Evolutionary conservation across 495 filamentous ascomycete species (phyloP).

Genomic region (Umbilicaria muhlenbergii): DNA sequence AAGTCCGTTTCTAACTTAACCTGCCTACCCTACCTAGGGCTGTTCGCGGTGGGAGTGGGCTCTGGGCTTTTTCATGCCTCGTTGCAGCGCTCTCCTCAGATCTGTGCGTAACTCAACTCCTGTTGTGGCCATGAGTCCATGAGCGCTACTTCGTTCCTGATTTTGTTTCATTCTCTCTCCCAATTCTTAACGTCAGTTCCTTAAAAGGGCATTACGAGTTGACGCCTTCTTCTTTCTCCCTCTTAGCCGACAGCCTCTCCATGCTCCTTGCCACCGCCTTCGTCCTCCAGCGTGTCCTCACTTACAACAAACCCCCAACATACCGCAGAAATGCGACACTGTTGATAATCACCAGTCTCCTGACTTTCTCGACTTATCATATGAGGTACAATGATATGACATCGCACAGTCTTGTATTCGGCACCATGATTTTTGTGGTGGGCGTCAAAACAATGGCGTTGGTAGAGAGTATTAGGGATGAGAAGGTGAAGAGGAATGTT

Average conservation of each 20-base stretch:
- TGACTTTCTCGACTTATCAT: conserved; percentile 27
- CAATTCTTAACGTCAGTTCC: no score
- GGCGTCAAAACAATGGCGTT: conserved; percentile 20
- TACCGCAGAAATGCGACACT: conserved; percentile 17
- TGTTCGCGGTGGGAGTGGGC: conserved; percentile 40
- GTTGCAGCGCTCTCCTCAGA: conserved; percentile 39
- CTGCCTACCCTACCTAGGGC: conserved; percentile 30
- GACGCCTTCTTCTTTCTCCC: no score
- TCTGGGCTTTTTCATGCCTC: conserved; percentile 35
- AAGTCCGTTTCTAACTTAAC: conserved; percentile 13
- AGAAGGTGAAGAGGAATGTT: no score
- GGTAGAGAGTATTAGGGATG: background rate
- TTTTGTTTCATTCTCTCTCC: no score
- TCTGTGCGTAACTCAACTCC: no score
- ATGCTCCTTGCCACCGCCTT: conserved; percentile 38
- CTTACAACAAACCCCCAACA: conserved; percentile 20
- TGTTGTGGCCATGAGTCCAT: no score
- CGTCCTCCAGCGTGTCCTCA: conserved; percentile 34
- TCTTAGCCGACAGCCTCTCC: conserved; percentile 32
- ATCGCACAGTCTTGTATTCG: conserved; percentile 23
- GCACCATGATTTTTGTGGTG: conserved; percentile 15
- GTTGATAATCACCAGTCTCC: conserved; percentile 15
- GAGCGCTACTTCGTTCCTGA: no score
- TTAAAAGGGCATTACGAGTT: no score
- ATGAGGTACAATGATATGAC: conserved; percentile 26